Percentiles rank a stretch among this genome's conserved stretches.
These are phyloP conservation scores for Pestalotiopsis sp. DNA, from an alignment of 2,329 filamentous ascomycete genomes.

Conservation along the genomic window DNA sequence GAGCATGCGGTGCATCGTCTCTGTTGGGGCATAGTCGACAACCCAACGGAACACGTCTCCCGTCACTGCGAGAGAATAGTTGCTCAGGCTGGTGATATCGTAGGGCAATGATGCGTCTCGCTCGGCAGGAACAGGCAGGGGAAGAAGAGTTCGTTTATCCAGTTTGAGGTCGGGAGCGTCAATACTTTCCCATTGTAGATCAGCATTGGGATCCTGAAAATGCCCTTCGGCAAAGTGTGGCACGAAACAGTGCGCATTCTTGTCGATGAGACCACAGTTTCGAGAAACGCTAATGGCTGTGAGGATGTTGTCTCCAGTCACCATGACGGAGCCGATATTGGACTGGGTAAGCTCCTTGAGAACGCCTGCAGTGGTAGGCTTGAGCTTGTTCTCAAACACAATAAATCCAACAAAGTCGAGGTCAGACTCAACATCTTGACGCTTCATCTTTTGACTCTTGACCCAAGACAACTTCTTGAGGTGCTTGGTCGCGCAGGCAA, in stretches of 20 bases:
- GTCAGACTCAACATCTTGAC: conserved; percentile 79
- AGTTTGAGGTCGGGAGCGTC: conserved; percentile 80
- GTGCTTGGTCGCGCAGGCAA: conserved; percentile 90
- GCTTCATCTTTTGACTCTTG: conserved; percentile 91
- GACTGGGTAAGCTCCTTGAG: conserved; percentile 81
- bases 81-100: conserved; percentile 77
- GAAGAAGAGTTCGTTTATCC: conserved; percentile 77
- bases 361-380: conserved; percentile 80
- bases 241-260: conserved; percentile 85
- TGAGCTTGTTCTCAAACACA: conserved; percentile 98
- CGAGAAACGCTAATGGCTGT: conserved; percentile 95
- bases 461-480: conserved; percentile 89
- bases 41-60: conserved; percentile 98
- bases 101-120: conserved; percentile 84
- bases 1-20: conserved; percentile 82
- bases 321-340: conserved; percentile 90
- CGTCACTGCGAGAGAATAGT: conserved; percentile 87
- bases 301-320: conserved; percentile 95
- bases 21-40: conserved; percentile 84
- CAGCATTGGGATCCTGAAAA: conserved; percentile 71
- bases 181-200: conserved; percentile 90
- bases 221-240: conserved; percentile 84
- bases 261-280: conserved; percentile 83
- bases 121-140: conserved; percentile 70
- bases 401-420: conserved; percentile 95